Conservation (phyloP, 1,284 basidiomycete genomes). For the Cryptococcus sp. region DNA sequence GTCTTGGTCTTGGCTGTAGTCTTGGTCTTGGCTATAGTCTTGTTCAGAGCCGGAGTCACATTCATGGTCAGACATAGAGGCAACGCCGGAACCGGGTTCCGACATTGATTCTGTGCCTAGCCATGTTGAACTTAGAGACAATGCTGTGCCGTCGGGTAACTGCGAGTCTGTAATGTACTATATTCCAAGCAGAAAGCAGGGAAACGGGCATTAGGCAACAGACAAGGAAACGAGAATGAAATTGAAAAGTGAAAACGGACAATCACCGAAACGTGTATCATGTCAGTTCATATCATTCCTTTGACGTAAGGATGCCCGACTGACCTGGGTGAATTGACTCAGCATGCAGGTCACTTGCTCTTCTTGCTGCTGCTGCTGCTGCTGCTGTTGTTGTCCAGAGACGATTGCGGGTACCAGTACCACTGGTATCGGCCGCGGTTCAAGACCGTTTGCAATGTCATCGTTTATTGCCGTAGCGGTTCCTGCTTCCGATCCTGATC, state of each 20-base stretch:
- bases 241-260: too few relatives aligned
- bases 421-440: slow-evolving; percentile 1
- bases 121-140: neutral
- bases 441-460: neutral
- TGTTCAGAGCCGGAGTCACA: neutral
- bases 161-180: slow-evolving; percentile 32
- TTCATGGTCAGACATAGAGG: neutral
- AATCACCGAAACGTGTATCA: too few relatives aligned
- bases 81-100: neutral
- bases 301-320: too few relatives aligned
- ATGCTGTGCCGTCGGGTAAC: slow-evolving; percentile 18
- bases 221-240: too few relatives aligned
- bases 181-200: too few relatives aligned
- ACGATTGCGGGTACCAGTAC: neutral
- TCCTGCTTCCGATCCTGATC: neutral
- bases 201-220: too few relatives aligned
- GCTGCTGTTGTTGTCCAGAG: too few relatives aligned
- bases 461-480: neutral
- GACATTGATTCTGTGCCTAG: too few relatives aligned
- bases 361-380: too few relatives aligned
- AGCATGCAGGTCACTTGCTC: too few relatives aligned
- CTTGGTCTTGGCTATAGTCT: slow-evolving; percentile 2
- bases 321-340: too few relatives aligned
- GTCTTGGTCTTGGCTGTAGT: slow-evolving; percentile 4
- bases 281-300: too few relatives aligned